Evolutionary conservation across 108 stramenopile genomes (phyloP).

Genomic region (Skeletonema marinoi): DNA sequence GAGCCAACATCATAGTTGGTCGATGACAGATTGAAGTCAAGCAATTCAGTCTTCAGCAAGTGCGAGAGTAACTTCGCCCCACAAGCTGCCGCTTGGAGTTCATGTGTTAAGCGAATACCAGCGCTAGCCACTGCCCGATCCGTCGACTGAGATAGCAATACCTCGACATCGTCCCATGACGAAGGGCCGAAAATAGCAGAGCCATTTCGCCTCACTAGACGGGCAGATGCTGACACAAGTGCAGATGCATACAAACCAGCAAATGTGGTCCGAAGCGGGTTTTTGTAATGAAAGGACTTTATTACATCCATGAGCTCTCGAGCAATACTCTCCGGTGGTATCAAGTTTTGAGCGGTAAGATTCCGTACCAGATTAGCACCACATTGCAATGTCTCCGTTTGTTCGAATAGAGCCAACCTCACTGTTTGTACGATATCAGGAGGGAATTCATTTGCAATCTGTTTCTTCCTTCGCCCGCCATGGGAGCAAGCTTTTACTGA

Average conservation of each 20-base stretch:
- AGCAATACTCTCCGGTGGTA: slow-evolving; percentile 14
- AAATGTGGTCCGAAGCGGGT: slow-evolving; percentile 37
- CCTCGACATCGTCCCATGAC: slow-evolving; percentile 37
- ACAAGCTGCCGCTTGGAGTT: slow-evolving; percentile 41
- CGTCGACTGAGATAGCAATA: slow-evolving; percentile 31
- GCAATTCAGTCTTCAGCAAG: slow-evolving; percentile 33
- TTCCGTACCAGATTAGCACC: slow-evolving; percentile 32
- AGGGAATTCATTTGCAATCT: slow-evolving; percentile 26
- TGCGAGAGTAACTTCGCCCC: slow-evolving; percentile 37
- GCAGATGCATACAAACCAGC: slow-evolving; percentile 31
- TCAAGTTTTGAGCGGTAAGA: slow-evolving; percentile 23
- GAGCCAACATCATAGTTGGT: background rate
- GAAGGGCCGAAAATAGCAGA: slow-evolving; percentile 42
- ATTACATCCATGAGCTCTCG: slow-evolving; percentile 40
- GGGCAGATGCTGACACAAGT: slow-evolving; percentile 14
- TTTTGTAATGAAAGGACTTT: slow-evolving; percentile 33
- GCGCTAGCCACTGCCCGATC: slow-evolving; percentile 32
- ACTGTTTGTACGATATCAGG: slow-evolving; percentile 34
- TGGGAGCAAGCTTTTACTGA: background rate
- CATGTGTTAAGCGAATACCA: slow-evolving; percentile 22
- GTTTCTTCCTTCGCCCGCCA: background rate
- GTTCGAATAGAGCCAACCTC: slow-evolving; percentile 35
- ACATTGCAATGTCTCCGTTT: slow-evolving; percentile 11
- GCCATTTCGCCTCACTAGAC: slow-evolving; percentile 27
- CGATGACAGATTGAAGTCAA: slow-evolving; percentile 9